phyloP scores from a whole-genome alignment of 495 filamentous ascomycete species.

The Penicillium maclennaniae region DNA sequence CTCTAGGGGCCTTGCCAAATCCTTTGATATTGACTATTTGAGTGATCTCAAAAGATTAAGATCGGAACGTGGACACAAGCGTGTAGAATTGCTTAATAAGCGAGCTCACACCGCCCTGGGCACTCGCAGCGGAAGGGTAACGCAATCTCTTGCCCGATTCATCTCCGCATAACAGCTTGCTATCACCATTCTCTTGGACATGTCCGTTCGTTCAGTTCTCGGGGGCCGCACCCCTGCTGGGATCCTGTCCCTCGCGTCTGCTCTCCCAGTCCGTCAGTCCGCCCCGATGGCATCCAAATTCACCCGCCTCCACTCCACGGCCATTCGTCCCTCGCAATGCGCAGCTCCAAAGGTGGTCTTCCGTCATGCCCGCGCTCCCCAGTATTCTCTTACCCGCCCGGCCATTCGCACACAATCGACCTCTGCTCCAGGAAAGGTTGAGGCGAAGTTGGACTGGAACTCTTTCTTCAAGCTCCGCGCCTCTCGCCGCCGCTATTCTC shows the following conservation, averaged over 20 bases:
- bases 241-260: slow-evolving; percentile 18
- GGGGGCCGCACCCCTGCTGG: slow-evolving; percentile 22
- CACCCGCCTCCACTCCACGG: slow-evolving; percentile 17
- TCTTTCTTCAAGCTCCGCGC: slow-evolving; percentile 87
- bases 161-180: slow-evolving; percentile 11
- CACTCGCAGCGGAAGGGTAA: neutral
- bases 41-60: too few relatives aligned
- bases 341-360: slow-evolving; percentile 13
- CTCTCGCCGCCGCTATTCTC: slow-evolving; percentile 75
- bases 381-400: slow-evolving; percentile 28
- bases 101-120: slow-evolving; percentile 1
- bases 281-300: slow-evolving; percentile 13
- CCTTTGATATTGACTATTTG: too few relatives aligned
- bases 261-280: slow-evolving; percentile 11
- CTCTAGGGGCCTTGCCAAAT: too few relatives aligned
- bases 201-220: slow-evolving; percentile 31
- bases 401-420: slow-evolving; percentile 37
- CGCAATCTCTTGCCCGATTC: slow-evolving; percentile 11
- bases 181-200: slow-evolving; percentile 21
- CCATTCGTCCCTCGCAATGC: slow-evolving; percentile 9
- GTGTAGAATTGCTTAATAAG: slow-evolving; percentile 19
- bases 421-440: slow-evolving; percentile 20
- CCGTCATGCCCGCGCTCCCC: slow-evolving; percentile 15
- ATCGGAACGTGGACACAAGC: too few relatives aligned
- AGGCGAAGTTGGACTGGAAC: slow-evolving; percentile 75